Percentiles rank a stretch among this genome's conserved stretches.
Evolutionary conservation across 768 basidiomycete genomes (phyloP).

Genomic region (Hortiboletus flavorubellus): DNA sequence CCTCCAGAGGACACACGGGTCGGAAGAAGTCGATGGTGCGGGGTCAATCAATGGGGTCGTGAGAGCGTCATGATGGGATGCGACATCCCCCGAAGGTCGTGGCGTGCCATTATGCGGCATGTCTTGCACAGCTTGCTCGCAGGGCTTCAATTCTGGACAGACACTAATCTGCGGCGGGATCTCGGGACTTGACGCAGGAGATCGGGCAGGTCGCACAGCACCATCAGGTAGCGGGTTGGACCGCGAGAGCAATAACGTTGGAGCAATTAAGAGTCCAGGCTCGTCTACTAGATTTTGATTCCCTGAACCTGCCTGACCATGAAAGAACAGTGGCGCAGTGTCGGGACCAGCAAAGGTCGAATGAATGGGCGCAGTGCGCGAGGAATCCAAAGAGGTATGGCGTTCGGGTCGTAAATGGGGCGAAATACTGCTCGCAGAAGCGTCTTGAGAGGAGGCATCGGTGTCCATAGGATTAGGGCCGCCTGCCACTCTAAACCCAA

Average conservation of each 20-base stretch:
- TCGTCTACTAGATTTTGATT: background rate
- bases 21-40: background rate
- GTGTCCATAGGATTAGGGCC: slow-evolving; percentile 27
- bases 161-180: slow-evolving; percentile 4
- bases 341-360: slow-evolving; percentile 12
- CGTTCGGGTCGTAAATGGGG: slow-evolving; percentile 19
- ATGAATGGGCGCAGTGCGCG: slow-evolving; percentile 5
- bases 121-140: slow-evolving; percentile 7
- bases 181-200: slow-evolving; percentile 1
- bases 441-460: slow-evolving; percentile 32
- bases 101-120: slow-evolving; percentile 12
- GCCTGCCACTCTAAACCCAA: slow-evolving; percentile 23
- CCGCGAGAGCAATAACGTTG: slow-evolving; percentile 13
- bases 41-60: slow-evolving; percentile 1
- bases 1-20: background rate
- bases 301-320: slow-evolving; percentile 1
- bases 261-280: slow-evolving; percentile 11
- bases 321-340: slow-evolving; percentile 11
- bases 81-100: slow-evolving; percentile 9
- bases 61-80: slow-evolving; percentile 11
- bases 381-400: slow-evolving; percentile 22
- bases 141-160: background rate
- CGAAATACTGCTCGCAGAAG: slow-evolving; percentile 23
- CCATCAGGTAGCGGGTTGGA: slow-evolving; percentile 8
- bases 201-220: slow-evolving; percentile 6